Conservation (phyloP, 768 basidiomycete genomes). For the Tulasnella sp. region DNA sequence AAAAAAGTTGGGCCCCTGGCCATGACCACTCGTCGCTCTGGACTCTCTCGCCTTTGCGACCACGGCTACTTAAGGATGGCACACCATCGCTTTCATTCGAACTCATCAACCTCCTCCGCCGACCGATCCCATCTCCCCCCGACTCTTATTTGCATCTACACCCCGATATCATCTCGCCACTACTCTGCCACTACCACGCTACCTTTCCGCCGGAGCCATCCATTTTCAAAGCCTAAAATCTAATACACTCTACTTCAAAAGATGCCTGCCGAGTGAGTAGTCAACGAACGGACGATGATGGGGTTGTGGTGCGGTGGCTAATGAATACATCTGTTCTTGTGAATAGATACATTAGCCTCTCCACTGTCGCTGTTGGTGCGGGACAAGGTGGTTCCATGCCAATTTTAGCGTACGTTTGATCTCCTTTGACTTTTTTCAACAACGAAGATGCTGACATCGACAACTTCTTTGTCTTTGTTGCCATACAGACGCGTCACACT, state of each 20-base stretch:
- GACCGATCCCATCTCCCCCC: background rate
- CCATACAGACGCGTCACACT: conserved; percentile 6
- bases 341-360: conserved; percentile 13
- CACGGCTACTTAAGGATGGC: too few species aligned
- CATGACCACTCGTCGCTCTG: too few species aligned
- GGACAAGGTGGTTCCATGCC: conserved; percentile 16
- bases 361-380: conserved; percentile 10
- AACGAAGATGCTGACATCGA: conserved; percentile 1
- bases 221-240: too few species aligned
- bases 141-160: background rate
- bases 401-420: conserved; percentile 9
- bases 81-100: background rate
- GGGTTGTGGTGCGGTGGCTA: background rate
- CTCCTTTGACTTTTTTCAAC: background rate
- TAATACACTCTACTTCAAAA: background rate
- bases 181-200: too few species aligned
- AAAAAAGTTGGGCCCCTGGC: too few species aligned
- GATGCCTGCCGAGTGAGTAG: conserved; percentile 1
- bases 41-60: too few species aligned
- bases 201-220: too few species aligned
- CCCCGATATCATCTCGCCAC: background rate
- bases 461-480: background rate
- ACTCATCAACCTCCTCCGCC: background rate
- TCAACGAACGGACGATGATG: background rate
- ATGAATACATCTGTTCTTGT: background rate